Conservation (phyloP, 2,329 filamentous ascomycete genomes). For the Cytospora piceicola region DNA sequence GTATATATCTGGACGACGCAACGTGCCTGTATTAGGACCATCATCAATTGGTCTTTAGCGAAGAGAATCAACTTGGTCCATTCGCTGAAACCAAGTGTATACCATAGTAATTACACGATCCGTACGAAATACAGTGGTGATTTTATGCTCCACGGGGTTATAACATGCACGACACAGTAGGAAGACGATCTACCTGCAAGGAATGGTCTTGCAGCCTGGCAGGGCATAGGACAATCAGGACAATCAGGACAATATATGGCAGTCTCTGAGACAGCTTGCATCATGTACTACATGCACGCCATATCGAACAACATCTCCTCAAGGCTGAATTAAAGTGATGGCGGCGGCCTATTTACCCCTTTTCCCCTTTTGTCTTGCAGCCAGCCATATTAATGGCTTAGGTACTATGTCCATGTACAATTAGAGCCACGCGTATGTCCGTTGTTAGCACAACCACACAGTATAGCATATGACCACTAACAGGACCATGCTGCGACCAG, state of each 20-base stretch:
- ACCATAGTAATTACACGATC: too few relatives aligned
- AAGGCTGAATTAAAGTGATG: background rate
- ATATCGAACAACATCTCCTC: background rate
- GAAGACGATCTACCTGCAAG: background rate
- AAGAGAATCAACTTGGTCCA: too few relatives aligned
- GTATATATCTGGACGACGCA: too few relatives aligned
- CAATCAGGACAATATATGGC: too few relatives aligned
- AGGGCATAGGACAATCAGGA: too few relatives aligned
- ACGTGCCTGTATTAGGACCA: too few relatives aligned
- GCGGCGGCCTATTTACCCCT: background rate
- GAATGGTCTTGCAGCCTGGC: background rate
- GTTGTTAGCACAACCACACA: background rate
- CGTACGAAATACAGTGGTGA: background rate
- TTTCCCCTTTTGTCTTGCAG: constrained; percentile 1
- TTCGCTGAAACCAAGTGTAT: too few relatives aligned
- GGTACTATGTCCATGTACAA: too few relatives aligned
- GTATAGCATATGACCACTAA: background rate
- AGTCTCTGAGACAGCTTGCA: background rate
- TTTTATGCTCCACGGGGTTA: background rate
- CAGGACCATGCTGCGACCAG: background rate
- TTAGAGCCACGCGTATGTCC: background rate
- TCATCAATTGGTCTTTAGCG: too few relatives aligned
- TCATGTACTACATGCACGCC: background rate
- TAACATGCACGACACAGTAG: background rate
- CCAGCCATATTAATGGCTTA: background rate